Evolutionary conservation across 1,139 yeast species (phyloP), one percentile per base, ranked within the genome.

Genomic region (Nakaseomyces delphensis): DNA sequence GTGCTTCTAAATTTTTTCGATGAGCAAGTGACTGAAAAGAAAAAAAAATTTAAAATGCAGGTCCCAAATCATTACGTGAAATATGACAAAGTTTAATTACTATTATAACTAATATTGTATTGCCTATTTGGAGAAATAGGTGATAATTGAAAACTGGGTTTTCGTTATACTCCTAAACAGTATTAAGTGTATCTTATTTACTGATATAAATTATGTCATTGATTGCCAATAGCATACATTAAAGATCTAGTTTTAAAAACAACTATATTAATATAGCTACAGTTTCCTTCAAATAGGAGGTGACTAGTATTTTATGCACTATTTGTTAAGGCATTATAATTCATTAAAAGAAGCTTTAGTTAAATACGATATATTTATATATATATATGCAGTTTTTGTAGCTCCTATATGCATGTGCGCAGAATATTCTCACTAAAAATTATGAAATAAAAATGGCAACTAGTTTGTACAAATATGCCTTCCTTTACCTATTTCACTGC

Each of bases 101-200:
- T n/a, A n/a, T n/a, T n/a, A n/a, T n/a, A n/a, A n/a, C 76, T 49
- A 71, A 71, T 45, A 72, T 73, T 43, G 55, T 57, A 80, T 56
- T 70, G 69, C 46, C 60, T 80, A 27, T 66, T 68, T 41, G 86
- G 83, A 1, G 66, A 78, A 27, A 74, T 79, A 19, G 77, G 80
- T 52, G 87, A 81, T 56, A 74, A 66, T 52, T 87, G 89, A 3
- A 76, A 73, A 41, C 64, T 80, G 48, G 74, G 80, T 42, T 87
- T 87, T 0, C 89, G 81, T 57, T 81, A 81, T 55, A 80, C 85
- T 1, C 64, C 86, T 0, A 65, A n/a, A n/a, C n/a, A n/a, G n/a
- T n/a, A n/a, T n/a, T n/a, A n/a, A n/a, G n/a, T n/a, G n/a, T n/a
- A n/a, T n/a, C n/a, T n/a, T n/a, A n/a, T n/a, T n/a, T n/a, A n/a